These are phyloP conservation scores for Cubamyces sp. DNA, from an alignment of 768 basidiomycete species.

Conservation along the genomic window DNA sequence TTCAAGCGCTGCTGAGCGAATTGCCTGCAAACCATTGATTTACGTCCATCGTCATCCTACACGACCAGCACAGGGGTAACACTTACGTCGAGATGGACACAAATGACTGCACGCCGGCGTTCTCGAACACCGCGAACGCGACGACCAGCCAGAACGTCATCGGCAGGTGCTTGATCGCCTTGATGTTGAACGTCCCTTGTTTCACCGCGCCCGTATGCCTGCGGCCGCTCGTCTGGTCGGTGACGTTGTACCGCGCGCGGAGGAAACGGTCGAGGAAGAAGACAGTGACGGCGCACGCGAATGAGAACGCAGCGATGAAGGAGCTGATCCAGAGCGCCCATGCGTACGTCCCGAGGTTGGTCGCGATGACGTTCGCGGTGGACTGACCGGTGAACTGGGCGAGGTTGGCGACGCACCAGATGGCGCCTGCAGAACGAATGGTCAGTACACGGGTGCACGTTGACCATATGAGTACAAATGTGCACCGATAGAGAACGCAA, in stretches of 20 bases:
- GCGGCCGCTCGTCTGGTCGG: constrained; percentile 41
- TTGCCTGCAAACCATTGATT: constrained; percentile 34
- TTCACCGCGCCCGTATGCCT: constrained; percentile 33
- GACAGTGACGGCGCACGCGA: constrained; percentile 41
- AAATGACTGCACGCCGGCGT: constrained; percentile 48
- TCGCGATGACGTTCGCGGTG: constrained; percentile 46
- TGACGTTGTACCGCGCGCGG: constrained; percentile 39
- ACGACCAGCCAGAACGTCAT: constrained; percentile 47
- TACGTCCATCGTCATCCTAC: neutral
- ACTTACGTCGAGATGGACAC: constrained; percentile 47
- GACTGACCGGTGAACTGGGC: constrained; percentile 46
- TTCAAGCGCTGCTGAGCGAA: constrained; percentile 46
- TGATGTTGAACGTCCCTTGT: constrained; percentile 37
- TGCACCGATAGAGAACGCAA: constrained; percentile 42
- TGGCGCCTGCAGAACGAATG: constrained; percentile 30
- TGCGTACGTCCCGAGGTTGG: constrained; percentile 42
- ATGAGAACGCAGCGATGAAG: constrained; percentile 42
- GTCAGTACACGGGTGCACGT: neutral
- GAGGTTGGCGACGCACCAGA: constrained; percentile 46
- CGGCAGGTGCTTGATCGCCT: constrained; percentile 39
- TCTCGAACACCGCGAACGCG: constrained; percentile 46
- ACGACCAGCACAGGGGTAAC: neutral
- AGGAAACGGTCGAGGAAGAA: constrained; percentile 44
- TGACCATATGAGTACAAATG: neutral
- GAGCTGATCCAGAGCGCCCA: constrained; percentile 49